Base-by-base conservation (phyloP, 2,329 filamentous ascomycete genomes). In the Fusarium miscanthi region DNA sequence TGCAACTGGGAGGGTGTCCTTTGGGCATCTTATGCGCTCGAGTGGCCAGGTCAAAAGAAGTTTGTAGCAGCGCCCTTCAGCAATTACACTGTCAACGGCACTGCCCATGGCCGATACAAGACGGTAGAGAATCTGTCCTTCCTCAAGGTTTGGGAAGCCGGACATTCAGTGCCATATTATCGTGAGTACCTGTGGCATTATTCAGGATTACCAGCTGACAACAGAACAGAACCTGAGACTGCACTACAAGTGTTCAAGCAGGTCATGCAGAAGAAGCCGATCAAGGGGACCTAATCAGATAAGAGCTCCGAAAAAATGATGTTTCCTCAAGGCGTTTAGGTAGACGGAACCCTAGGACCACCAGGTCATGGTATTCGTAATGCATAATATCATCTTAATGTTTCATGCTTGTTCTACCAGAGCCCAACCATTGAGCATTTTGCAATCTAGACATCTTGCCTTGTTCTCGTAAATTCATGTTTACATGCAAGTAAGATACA, bases 1-100 rank as follows among this genome's bases (percentile, higher is more conserved):
- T 89, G 87, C 74, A 90, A 89, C 78, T 89, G 87, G 85, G 79
- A 85, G 35, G 88, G 88, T n/a, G 84, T 82, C 37, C 80, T 86
- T 10, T 81, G 78, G 16, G 84, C 84, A 4, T 84, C 85, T 3
- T 81, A 89, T 38, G 80, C 81, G 0, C 80, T 89, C 30, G 78
- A 81, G 17, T 89, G 83, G 74, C 65, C 78, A 2, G 82, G 80
- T 5, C 77, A 81, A 12, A 66, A 80, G 1, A 77, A 81, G 6
- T 89, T 89, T 72, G 75, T 62, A 12, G 60, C 60, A 27, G 64
- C 62, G 8, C 38, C 63, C 9, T 76, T 27, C 72, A 85, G 17
- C 63, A 76, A 67, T 73, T 90, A 89, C 71, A 87, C 81, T 0
- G 84, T 89, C 5, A 78, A 82, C 45, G 87, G 87, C 3, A 81